Base-by-base conservation (phyloP, 768 basidiomycete species). In the Leucogyrophana mollusca region DNA sequence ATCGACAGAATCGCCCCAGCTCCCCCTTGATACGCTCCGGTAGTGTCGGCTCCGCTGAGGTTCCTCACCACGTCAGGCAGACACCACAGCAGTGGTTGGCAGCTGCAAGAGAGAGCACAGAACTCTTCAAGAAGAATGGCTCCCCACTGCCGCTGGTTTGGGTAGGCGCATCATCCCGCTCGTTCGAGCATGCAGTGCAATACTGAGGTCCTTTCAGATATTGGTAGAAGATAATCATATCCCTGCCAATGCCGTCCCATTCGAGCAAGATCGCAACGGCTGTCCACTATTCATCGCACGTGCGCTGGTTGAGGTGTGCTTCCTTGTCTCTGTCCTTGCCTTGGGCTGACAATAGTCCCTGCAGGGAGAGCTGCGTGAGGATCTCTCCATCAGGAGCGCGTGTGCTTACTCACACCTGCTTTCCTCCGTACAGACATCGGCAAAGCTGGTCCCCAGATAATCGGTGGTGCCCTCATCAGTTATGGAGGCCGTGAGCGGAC, bases 401-500 rank as follows among this genome's bases (percentile, higher is more conserved):
- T 5, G 10, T 17, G 22, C 24, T 20, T 5, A 23, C 11, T 27
- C 27, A 9, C 24, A 22, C 20, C 18, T 23, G 4, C 9, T 3
- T 33, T 13, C 37, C 22, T 37, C 30, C 47, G 13, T 16, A 3
- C 23, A 69, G 69, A 69, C 25, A 52, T 71, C 13, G 68, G 68
- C 4, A 69, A 64, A 51, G 65, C 67, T 42, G 56, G 61, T 3
- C 45, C 54, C 22, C 65, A 70, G 22, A 23, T 46, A 16, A 58
- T 57, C 10, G 3, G 56, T 17, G 68, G 68, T 16, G 68, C 66
- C 1, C 52, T 57, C 3, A 60, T 71, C 16, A 55, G 59, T 20
- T 69, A 52, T 43, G 61, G 62, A 18, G 69, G 69, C 4, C 69
- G 55, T 40, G 68, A 69, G 39, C 59, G 56, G 45, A 55, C 59